Percentiles rank a stretch among this genome's conserved stretches.
Conservation (phyloP, 306 rosid genomes). For the Casuarina cunninghamiana region DNA sequence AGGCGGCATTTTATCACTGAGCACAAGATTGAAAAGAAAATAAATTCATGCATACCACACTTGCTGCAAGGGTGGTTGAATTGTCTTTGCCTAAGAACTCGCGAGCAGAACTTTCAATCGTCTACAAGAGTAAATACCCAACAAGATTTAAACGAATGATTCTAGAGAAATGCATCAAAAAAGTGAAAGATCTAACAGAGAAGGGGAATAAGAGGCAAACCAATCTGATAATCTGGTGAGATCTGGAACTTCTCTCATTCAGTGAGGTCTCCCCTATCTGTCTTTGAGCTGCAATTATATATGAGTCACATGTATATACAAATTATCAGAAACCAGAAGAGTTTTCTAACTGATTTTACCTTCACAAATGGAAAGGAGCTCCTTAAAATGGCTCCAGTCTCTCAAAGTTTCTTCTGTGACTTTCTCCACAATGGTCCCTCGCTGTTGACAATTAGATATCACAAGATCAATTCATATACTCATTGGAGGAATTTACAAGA, state of each 20-base stretch:
- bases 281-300: slow-evolving; percentile 81
- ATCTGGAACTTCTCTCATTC: slow-evolving; percentile 95
- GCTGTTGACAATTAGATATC: slow-evolving; percentile 47
- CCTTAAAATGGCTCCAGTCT: slow-evolving; percentile 88
- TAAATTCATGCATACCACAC: slow-evolving; percentile 65
- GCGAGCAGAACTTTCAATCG: slow-evolving; percentile 94
- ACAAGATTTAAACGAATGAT: slow-evolving; percentile 10
- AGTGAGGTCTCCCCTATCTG: slow-evolving; percentile 92
- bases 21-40: slow-evolving; percentile 18
- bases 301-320: slow-evolving; percentile 9
- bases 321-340: slow-evolving; percentile 28
- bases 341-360: slow-evolving; percentile 49
- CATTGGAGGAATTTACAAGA: slow-evolving; percentile 20
- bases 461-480: slow-evolving; percentile 25
- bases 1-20: slow-evolving; percentile 2
- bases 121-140: slow-evolving; percentile 53
- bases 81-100: slow-evolving; percentile 95
- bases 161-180: slow-evolving; percentile 22
- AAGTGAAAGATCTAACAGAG: slow-evolving; percentile 1
- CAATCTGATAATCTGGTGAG: slow-evolving; percentile 96
- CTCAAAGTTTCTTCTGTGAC: slow-evolving; percentile 81
- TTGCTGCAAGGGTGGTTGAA: slow-evolving; percentile 84
- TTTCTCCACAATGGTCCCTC: slow-evolving; percentile 86
- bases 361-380: slow-evolving; percentile 88
- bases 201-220: slow-evolving; percentile 37